Base-by-base conservation (phyloP, 2,329 filamentous ascomycete genomes). In the Stemphylium vesicarium region DNA sequence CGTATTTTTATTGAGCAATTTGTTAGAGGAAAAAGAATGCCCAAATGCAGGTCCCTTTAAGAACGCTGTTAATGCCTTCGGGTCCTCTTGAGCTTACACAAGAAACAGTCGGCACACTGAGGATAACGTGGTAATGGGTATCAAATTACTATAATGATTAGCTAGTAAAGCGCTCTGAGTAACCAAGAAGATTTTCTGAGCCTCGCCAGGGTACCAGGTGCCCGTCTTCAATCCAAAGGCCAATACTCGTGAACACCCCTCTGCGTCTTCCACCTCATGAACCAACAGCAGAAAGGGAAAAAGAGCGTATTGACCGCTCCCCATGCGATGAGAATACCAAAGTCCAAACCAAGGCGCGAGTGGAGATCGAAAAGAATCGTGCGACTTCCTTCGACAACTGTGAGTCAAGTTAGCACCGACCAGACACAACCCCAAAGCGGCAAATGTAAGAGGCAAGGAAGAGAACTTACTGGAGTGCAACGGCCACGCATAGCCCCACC, bases 401-500 rank as follows among this genome's bases (percentile, higher is more conserved):
- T 13, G 13, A 15, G 6, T 31, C 57, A 22, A 31, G 33, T 56
- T 49, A 58, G 44, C 32, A 6, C 35, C 20, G 47, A 11, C 7
- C 9, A 13, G 8, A 5, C 16, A 22, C 13, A 22, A 26, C 5
- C 13, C 4, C 6, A 12, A 18, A 26, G 38, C 13, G 11, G 15
- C 11, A 12, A 11, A 20, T n/a, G 20, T 10, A n/a, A n/a, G n/a
- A 29, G n/a, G 13, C 22, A 47, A 22, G 2, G 3, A 3, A 31
- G 1, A 38, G 7, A 9, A 74, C 76, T 62, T 71, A 81, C 80
- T 79, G 35, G 84, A 81, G 68, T 88, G 83, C 50, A 89, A 70
- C 8, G 86, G 86, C 83, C 85, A 86, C 0, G 81, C 85, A 65
- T 86, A 86, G 0, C 84, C 85, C 83, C 84, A 89, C 2, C 72